Evolutionary conservation across 2,329 filamentous ascomycete genomes (phyloP).

Genomic region (Didymella pinodella): DNA sequence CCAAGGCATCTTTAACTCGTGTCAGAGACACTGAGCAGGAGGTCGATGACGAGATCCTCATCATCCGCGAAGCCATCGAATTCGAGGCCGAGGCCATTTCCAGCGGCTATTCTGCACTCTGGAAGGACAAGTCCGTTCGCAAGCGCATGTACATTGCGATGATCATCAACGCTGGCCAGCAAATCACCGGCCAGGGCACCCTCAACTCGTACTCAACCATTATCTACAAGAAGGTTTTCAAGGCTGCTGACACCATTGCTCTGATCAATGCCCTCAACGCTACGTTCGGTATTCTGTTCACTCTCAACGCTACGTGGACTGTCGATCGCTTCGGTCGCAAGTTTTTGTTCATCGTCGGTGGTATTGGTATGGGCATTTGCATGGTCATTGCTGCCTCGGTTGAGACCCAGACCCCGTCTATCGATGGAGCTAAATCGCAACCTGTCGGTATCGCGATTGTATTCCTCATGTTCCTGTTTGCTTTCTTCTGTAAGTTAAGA

Average conservation of each 20-base stretch:
- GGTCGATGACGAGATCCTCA: slow-evolving; percentile 70
- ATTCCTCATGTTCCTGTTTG: slow-evolving; percentile 71
- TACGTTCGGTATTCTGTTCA: slow-evolving; percentile 76
- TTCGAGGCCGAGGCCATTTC: slow-evolving; percentile 75
- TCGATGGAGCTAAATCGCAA: slow-evolving; percentile 62
- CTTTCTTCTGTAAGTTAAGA: slow-evolving; percentile 63
- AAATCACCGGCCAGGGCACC: slow-evolving; percentile 75
- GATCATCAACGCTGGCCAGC: slow-evolving; percentile 73
- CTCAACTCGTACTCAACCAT: slow-evolving; percentile 77
- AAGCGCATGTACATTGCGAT: slow-evolving; percentile 72
- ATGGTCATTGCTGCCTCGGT: slow-evolving; percentile 72
- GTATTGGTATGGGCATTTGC: slow-evolving; percentile 72
- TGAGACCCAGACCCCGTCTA: slow-evolving; percentile 65
- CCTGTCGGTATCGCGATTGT: slow-evolving; percentile 73
- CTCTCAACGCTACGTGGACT: slow-evolving; percentile 75
- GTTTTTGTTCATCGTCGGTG: slow-evolving; percentile 73
- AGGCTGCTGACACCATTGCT: slow-evolving; percentile 63
- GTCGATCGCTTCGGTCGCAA: slow-evolving; percentile 75
- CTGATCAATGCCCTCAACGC: slow-evolving; percentile 79
- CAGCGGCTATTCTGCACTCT: slow-evolving; percentile 69
- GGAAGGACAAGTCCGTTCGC: slow-evolving; percentile 73
- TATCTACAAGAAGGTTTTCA: slow-evolving; percentile 76
- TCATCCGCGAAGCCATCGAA: slow-evolving; percentile 72
- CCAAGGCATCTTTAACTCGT: slow-evolving; percentile 63
- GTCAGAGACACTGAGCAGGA: slow-evolving; percentile 71